Percentiles rank a stretch among this genome's conserved stretches.
Evolutionary conservation across 1,284 basidiomycete genomes (phyloP).

Genomic region (Leccinum solheimii): DNA sequence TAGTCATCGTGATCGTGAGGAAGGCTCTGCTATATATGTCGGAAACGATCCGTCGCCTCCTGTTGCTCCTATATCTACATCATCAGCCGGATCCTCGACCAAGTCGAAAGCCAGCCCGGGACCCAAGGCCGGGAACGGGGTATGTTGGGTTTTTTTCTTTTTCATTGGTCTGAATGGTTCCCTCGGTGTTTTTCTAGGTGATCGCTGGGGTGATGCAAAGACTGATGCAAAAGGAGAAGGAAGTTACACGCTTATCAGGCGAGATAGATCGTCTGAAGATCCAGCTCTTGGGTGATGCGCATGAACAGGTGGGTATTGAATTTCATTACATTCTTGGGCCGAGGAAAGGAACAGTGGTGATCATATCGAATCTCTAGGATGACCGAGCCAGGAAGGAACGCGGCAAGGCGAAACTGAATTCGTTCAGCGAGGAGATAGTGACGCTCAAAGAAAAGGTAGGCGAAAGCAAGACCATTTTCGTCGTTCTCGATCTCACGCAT

Average conservation of each 20-base stretch:
- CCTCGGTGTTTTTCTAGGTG: constrained; percentile 41
- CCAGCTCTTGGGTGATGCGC: constrained; percentile 54
- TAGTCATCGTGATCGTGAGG: constrained; percentile 53
- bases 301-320: constrained; percentile 54
- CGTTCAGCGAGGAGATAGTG: constrained; percentile 75
- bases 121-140: constrained; percentile 54
- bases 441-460: constrained; percentile 68
- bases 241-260: constrained; percentile 71
- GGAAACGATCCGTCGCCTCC: constrained; percentile 7
- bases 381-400: constrained; percentile 78
- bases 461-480: neutral
- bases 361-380: constrained; percentile 48
- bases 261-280: constrained; percentile 68
- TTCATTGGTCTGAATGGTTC: neutral
- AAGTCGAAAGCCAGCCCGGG: constrained; percentile 40
- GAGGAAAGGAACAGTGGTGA: neutral
- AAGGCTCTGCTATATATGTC: constrained; percentile 19
- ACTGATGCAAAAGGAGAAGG: constrained; percentile 81
- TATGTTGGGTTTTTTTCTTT: constrained; percentile 18
- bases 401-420: constrained; percentile 72
- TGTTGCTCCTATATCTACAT: neutral
- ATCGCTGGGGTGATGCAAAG: constrained; percentile 81
- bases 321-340: neutral
- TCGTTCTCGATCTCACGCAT: constrained; percentile 1
- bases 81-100: constrained; percentile 36